Evolutionary conservation across 768 basidiomycete species (phyloP).

Genomic region (Fibroporia radiculosa): DNA sequence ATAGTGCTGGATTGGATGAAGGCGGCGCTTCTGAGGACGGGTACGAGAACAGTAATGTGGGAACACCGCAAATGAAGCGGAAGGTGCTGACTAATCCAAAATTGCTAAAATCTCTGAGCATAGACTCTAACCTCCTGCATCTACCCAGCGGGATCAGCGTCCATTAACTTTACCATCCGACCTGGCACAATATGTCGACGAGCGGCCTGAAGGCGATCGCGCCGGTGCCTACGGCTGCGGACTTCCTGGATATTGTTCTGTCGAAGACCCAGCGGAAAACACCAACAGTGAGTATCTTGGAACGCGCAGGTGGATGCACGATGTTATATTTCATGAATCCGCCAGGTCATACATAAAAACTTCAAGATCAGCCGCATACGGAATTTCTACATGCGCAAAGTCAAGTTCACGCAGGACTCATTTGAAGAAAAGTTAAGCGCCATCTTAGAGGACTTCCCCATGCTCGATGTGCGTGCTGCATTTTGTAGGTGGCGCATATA

Average conservation of each 20-base stretch:
- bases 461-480: slow-evolving; percentile 74
- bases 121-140: no score
- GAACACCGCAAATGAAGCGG: no score
- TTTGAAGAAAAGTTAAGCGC: slow-evolving; percentile 94
- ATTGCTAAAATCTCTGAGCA: no score
- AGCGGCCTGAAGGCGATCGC: slow-evolving; percentile 95
- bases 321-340: background rate
- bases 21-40: no score
- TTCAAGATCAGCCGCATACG: slow-evolving; percentile 99
- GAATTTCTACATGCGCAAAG: slow-evolving; percentile 98
- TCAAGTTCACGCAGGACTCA: slow-evolving; percentile 96
- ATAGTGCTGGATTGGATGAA: no score
- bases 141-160: no score
- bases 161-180: no score
- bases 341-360: slow-evolving; percentile 95
- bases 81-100: no score
- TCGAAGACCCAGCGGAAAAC: slow-evolving; percentile 97
- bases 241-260: slow-evolving; percentile 91
- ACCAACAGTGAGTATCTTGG: slow-evolving; percentile 73
- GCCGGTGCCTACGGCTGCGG: slow-evolving; percentile 93
- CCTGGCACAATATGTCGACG: slow-evolving; percentile 67
- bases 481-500: background rate
- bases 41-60: no score
- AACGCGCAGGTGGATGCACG: no score
- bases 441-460: slow-evolving; percentile 93